Evolutionary conservation across 2,329 filamentous ascomycete genomes (phyloP).

Genomic region (Fusarium penzigii): DNA sequence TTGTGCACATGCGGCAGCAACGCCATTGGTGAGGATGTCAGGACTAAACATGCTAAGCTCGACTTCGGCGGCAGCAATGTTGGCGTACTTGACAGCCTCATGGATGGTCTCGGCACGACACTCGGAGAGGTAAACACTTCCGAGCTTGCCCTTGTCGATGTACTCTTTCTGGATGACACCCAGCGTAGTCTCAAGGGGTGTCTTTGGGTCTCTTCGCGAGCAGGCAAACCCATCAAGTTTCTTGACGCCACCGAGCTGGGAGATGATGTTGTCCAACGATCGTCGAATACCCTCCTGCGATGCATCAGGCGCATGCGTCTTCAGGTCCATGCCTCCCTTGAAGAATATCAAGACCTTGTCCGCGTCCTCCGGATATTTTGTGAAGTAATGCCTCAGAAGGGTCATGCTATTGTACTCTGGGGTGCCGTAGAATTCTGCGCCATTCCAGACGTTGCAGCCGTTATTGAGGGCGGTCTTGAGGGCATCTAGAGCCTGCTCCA

Average conservation of each 20-base stretch:
- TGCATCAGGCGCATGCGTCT: constrained; percentile 46
- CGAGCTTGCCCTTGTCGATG: constrained; percentile 53
- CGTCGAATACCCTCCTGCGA: constrained; percentile 55
- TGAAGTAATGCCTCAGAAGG: constrained; percentile 63
- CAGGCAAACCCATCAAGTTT: constrained; percentile 62
- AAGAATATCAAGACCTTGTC: constrained; percentile 61
- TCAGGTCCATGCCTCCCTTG: constrained; percentile 54
- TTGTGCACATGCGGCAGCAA: constrained; percentile 59
- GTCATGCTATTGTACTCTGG: constrained; percentile 59
- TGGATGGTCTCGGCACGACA: constrained; percentile 50
- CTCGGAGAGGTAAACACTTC: constrained; percentile 54
- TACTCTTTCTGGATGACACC: constrained; percentile 46
- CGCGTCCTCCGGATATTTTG: constrained; percentile 63
- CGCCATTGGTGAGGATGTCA: constrained; percentile 51
- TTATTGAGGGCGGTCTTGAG: constrained; percentile 53
- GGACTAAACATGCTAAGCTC: constrained; percentile 54
- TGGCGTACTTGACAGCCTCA: constrained; percentile 45
- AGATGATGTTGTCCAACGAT: constrained; percentile 59
- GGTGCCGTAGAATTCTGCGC: constrained; percentile 65
- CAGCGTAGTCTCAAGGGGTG: constrained; percentile 46
- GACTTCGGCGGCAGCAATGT: constrained; percentile 52
- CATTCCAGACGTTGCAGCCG: constrained; percentile 59
- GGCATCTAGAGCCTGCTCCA: constrained; percentile 54
- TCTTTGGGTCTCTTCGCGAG: constrained; percentile 55
- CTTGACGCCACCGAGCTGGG: constrained; percentile 54